Base-by-base conservation (phyloP, 139 green algal species). In the Tetraselmis striata region DNA sequence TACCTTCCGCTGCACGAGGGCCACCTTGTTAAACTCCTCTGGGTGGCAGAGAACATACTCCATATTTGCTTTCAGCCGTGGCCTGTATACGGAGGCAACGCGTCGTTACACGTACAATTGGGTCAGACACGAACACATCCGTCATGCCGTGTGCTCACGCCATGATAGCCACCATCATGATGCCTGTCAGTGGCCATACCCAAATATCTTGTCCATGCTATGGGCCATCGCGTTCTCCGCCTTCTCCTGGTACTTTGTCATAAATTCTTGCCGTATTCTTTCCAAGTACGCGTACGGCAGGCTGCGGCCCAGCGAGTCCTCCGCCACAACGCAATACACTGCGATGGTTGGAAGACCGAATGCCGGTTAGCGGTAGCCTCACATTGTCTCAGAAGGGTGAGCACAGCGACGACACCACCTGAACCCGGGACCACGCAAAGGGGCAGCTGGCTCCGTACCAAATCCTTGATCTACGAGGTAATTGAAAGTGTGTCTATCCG, bases 21-120 rank as follows among this genome's bases (percentile, higher is more conserved):
- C 75, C 32, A 89, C 85, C 28, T 87, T 87, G 75, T 74, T 88
- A 29, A 92, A 29, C 59, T 88, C 84, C 1, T 92, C 88, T 1
- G 88, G 88, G 67, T 90, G 85, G n/a, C 83, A 77, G 25, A 59
- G 31, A 31, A 59, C 80, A 27, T 86, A 90, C 78, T 90, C 77
- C 84, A 92, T 87, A 32, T 90, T 82, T 31, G 86, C 82, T 45
- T 86, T 89, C 58, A 92, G 79, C 77, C 83, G 89, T 22, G 88
- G 83, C 77, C 85, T 89, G 84, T n/a, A n/a, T n/a, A n/a, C n/a
- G n/a, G n/a, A n/a, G n/a, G n/a, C n/a, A n/a, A n/a, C n/a, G n/a
- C n/a, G n/a, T n/a, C n/a, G n/a, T n/a, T n/a, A n/a, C n/a, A n/a
- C n/a, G n/a, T n/a, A n/a, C n/a, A n/a, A n/a, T n/a, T n/a, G n/a